Evolutionary conservation across 192 early-diverging fungal genomes (phyloP).

Genomic region (Entomortierella lignicola): DNA sequence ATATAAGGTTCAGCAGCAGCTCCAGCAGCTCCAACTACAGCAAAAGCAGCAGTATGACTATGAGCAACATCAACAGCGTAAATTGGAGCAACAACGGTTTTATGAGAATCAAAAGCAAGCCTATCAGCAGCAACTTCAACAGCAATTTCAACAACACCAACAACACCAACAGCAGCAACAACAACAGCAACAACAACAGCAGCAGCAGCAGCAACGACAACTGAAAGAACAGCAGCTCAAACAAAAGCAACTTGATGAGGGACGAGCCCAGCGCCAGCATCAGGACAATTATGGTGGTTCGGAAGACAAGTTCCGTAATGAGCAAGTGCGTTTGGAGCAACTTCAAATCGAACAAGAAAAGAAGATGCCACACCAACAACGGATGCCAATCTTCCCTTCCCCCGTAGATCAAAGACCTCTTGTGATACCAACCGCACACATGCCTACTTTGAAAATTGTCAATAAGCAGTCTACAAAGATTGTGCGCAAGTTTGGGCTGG

Average conservation of each 20-base stretch:
- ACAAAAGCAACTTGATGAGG: constrained; percentile 24
- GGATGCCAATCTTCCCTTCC: constrained; percentile 11
- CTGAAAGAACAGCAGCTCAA: constrained; percentile 40
- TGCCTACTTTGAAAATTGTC: constrained; percentile 49
- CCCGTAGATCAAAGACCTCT: constrained; percentile 28
- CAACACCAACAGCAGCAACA: constrained; percentile 14
- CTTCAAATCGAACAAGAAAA: constrained; percentile 48
- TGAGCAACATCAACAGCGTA: constrained; percentile 49
- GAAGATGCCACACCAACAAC: constrained; percentile 31
- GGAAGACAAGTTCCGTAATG: constrained; percentile 49
- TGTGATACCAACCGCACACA: constrained; percentile 33
- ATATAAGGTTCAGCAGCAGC: constrained; percentile 30
- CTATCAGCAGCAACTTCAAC: constrained; percentile 22
- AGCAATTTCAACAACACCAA: background rate
- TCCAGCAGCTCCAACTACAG: constrained; percentile 39
- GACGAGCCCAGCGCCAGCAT: constrained; percentile 9
- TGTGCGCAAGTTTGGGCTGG: constrained; percentile 74
- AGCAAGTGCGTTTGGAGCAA: constrained; percentile 43
- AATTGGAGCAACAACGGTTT: constrained; percentile 41
- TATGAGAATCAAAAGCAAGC: constrained; percentile 25
- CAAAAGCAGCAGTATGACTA: constrained; percentile 48
- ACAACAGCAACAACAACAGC: constrained; percentile 21
- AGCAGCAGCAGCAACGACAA: constrained; percentile 48
- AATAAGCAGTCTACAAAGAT: constrained; percentile 43
- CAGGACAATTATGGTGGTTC: constrained; percentile 5